These are phyloP conservation scores for Penicillium occitanis DNA, from an alignment of 2,329 filamentous ascomycete species.

Conservation along the genomic window DNA sequence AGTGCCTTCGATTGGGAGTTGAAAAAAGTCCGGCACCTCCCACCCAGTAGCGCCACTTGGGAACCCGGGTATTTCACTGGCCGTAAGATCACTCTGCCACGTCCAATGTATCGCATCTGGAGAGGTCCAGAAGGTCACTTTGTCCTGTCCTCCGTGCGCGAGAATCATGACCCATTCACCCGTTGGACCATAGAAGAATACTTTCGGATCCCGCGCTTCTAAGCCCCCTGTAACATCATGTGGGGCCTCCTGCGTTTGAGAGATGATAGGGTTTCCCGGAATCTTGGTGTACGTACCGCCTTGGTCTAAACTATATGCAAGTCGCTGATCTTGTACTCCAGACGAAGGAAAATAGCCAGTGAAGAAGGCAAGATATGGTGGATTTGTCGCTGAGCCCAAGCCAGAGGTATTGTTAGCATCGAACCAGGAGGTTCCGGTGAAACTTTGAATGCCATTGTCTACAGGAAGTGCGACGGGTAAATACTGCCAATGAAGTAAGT, in stretches of 20 bases:
- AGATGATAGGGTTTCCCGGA: neutral
- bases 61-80: neutral
- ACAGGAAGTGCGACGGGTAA: neutral
- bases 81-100: neutral
- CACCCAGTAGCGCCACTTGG: neutral
- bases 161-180: neutral
- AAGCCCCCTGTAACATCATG: neutral
- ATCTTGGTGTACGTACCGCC: neutral
- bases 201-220: neutral
- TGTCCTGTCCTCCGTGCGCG: neutral
- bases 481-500: neutral
- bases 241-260: neutral
- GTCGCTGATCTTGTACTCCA: neutral
- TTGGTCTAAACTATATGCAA: neutral
- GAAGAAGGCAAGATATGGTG: neutral
- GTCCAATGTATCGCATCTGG: neutral
- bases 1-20: neutral
- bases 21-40: neutral
- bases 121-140: neutral
- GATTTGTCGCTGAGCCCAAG: neutral
- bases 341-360: neutral
- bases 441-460: neutral
- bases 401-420: neutral
- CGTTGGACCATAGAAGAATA: neutral
- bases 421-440: neutral